A percentile compares a stretch with the other conserved stretches of the same genome.
Evolutionary conservation across 148 eudicot genomes (phyloP).

Genomic region (Fagopyrum tataricum): DNA sequence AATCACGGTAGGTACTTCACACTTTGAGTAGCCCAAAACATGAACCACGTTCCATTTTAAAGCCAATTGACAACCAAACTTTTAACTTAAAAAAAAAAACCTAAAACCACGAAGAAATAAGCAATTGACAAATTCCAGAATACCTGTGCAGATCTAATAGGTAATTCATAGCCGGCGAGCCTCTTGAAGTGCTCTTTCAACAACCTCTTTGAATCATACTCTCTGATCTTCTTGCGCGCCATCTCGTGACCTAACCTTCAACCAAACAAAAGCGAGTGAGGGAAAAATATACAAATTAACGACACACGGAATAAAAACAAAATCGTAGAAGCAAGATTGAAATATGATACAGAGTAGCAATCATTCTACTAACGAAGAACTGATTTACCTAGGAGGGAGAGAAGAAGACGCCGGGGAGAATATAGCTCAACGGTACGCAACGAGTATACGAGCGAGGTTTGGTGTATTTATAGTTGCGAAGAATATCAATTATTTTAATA

Average conservation of each 20-base stretch:
- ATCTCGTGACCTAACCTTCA: constrained; percentile 22
- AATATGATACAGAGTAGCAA: background rate
- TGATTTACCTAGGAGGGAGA: background rate
- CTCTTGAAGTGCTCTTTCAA: constrained; percentile 69
- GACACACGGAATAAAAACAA: background rate
- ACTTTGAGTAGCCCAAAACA: background rate
- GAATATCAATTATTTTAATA: background rate
- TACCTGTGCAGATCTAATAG: constrained; percentile 81
- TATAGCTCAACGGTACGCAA: background rate
- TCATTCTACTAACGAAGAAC: background rate
- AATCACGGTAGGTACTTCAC: background rate
- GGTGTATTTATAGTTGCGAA: constrained; percentile 5
- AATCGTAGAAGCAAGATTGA: background rate
- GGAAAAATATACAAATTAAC: too few species aligned
- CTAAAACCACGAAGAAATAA: background rate
- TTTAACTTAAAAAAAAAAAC: background rate
- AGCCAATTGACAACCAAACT: too few species aligned
- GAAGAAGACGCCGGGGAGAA: background rate
- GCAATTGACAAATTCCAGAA: background rate
- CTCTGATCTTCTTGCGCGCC: constrained; percentile 95
- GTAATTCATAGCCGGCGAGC: constrained; percentile 45
- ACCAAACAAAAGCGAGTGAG: background rate
- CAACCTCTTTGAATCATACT: constrained; percentile 84
- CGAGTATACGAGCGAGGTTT: background rate
- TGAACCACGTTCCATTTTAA: too few species aligned